A percentile compares a stretch with the other conserved stretches of the same genome.
These are phyloP conservation scores for Pholiota conissans DNA, from an alignment of 768 basidiomycete species.

Conservation along the genomic window DNA sequence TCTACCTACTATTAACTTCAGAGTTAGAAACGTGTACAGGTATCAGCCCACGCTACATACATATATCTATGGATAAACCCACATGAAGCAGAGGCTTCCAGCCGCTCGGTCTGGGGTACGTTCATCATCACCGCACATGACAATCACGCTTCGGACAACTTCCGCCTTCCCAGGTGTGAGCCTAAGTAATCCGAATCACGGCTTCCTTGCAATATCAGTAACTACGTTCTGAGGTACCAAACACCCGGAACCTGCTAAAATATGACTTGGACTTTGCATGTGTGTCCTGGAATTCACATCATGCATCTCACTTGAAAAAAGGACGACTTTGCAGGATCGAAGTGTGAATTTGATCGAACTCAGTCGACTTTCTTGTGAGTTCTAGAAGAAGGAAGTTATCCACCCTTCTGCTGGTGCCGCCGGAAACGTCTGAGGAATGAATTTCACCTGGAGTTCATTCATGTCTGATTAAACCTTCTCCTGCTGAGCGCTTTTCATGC, in stretches of 20 bases:
- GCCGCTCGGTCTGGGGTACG: background rate
- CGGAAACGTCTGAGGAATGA: background rate
- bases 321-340: too few species aligned
- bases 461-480: background rate
- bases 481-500: background rate
- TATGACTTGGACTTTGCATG: background rate
- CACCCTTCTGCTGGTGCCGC: background rate
- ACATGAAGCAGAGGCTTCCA: background rate
- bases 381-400: background rate
- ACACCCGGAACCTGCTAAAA: background rate
- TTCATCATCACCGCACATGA: slow-evolving; percentile 5
- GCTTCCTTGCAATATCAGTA: background rate
- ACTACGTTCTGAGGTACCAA: background rate
- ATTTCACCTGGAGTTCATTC: background rate
- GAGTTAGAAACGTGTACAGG: background rate
- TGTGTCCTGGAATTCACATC: background rate
- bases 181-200: too few species aligned
- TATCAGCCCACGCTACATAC: background rate
- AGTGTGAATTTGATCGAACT: too few species aligned
- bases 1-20: background rate
- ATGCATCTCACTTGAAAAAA: background rate
- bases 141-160: slow-evolving; percentile 4
- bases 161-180: background rate
- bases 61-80: background rate
- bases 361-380: too few species aligned